Evolutionary conservation across 2,329 filamentous ascomycete species (phyloP).

Genomic region (Chaetomiaceae sp.): DNA sequence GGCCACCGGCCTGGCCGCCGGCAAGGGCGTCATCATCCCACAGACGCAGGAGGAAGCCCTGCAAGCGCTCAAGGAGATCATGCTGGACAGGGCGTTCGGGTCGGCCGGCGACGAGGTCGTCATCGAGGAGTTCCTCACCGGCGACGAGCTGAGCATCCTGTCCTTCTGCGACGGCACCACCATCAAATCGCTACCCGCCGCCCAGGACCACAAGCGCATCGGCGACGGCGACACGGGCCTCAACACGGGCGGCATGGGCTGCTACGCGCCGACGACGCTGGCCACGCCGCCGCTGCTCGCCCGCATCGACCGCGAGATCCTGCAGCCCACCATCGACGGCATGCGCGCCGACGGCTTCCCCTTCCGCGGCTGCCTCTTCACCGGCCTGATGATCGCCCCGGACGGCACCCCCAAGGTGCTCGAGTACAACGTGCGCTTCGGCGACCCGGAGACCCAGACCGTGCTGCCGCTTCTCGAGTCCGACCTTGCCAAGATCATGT

Average conservation of each 20-base stretch:
- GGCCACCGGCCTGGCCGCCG: constrained; percentile 82
- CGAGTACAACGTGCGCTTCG: constrained; percentile 91
- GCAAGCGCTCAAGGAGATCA: constrained; percentile 76
- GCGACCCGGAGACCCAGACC: constrained; percentile 87
- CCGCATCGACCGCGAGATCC: constrained; percentile 69
- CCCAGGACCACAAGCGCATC: constrained; percentile 95
- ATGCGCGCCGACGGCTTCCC: constrained; percentile 75
- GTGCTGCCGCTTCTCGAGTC: constrained; percentile 76
- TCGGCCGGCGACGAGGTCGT: constrained; percentile 84
- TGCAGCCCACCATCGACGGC: constrained; percentile 84
- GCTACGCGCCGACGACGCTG: constrained; percentile 85
- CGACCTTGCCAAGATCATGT: constrained; percentile 82
- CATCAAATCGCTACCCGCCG: constrained; percentile 76
- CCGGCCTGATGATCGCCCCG: constrained; percentile 88
- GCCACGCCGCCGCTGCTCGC: constrained; percentile 69
- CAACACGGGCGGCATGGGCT: constrained; percentile 97
- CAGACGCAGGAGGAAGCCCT: constrained; percentile 75
- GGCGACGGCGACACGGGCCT: constrained; percentile 84
- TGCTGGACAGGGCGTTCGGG: constrained; percentile 83
- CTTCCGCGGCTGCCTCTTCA: constrained; percentile 73
- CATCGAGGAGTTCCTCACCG: constrained; percentile 87
- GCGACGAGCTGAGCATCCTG: constrained; percentile 86
- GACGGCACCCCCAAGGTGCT: constrained; percentile 68
- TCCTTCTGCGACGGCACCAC: constrained; percentile 87
- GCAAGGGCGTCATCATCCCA: constrained; percentile 92